Evolutionary conservation across 2,329 filamentous ascomycete genomes (phyloP), one percentile per base, ranked within the genome.

Genomic region (Pseudogymnoascus sp.): DNA sequence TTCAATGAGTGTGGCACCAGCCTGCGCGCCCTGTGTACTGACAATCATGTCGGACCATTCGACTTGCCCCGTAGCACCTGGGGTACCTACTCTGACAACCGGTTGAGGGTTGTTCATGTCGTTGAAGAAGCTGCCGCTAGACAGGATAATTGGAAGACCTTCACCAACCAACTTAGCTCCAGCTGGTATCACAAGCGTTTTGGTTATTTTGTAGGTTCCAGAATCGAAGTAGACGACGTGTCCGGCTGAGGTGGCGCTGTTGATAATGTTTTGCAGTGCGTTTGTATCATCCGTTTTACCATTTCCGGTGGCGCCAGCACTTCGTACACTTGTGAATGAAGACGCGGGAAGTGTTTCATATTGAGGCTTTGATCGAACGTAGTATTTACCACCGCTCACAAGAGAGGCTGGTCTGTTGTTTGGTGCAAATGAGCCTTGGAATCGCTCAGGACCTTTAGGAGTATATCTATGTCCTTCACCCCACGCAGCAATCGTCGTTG

Each of bases 391-490:
- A n/a, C 74, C 74, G 11, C 74, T 71, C 1, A 83, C 66, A 10
- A 84, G 73, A 17, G 69, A 71, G 37, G 74, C 70, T 31, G 78
- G 76, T 57, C 80, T 70, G 39, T 50, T 68, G n/a, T 76, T 75
- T 0, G 80, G 70, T n/a, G 73, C 68, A 50, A 81, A 73, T 4
- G 72, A 44, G 9, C 78, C 77, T 64, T 78, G 69, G 66, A 65
- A 63, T n/a, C 47, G 54, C 24, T 33, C 76, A 61, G 81, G 76
- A 60, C 79, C 75, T 9, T 66, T 69, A 26, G 77, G 77, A 59
- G 73, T 79, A 73, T 95, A 92, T 54, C 84, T 79, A 66, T 88
- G 87, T 57, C 93, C 93, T 74, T 96, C 90, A 13, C 85, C 81
- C 82, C 88, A 97, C 10, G 85, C 85, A 4, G 76, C 73, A 63